Conservation (phyloP, 768 basidiomycete species). For the Leccinum disarticulatum region DNA sequence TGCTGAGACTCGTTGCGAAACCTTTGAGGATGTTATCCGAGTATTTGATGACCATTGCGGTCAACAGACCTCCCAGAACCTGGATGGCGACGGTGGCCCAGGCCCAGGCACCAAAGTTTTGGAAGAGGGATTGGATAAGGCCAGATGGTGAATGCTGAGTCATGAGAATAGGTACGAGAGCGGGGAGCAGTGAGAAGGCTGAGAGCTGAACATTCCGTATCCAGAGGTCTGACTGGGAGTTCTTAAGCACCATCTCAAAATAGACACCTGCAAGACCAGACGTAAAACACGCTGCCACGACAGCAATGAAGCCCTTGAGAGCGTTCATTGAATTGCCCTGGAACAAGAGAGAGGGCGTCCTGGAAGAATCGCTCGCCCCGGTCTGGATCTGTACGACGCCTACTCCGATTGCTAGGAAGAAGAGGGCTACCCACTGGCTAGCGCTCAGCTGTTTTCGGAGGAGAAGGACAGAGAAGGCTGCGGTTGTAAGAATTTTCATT, state of each 20-base stretch:
- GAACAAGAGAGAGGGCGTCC: constrained; percentile 32
- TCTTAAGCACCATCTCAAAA: constrained; percentile 97
- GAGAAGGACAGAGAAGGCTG: constrained; percentile 81
- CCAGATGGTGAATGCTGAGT: constrained; percentile 41
- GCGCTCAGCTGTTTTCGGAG: constrained; percentile 72
- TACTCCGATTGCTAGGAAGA: constrained; percentile 85
- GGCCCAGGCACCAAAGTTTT: constrained; percentile 87
- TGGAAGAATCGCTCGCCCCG: constrained; percentile 24
- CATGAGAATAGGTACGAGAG: constrained; percentile 74
- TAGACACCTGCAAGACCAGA: constrained; percentile 97
- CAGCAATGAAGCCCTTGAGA: constrained; percentile 85
- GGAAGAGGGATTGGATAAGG: constrained; percentile 59
- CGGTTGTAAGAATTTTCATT: constrained; percentile 96
- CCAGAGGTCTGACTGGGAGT: constrained; percentile 88
- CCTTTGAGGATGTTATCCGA: constrained; percentile 91
- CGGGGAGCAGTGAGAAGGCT: constrained; percentile 89
- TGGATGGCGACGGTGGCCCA: constrained; percentile 88
- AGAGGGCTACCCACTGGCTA: constrained; percentile 81
- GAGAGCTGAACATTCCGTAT: constrained; percentile 96
- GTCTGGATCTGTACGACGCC: constrained; percentile 86
- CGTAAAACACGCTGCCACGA: constrained; percentile 88
- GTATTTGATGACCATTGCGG: constrained; percentile 93
- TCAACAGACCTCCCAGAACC: constrained; percentile 89
- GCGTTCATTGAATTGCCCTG: constrained; percentile 68
- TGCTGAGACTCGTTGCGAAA: constrained; percentile 92